Base-by-base conservation (phyloP, 2,329 filamentous ascomycete genomes). In the Cryphonectria radicalis region DNA sequence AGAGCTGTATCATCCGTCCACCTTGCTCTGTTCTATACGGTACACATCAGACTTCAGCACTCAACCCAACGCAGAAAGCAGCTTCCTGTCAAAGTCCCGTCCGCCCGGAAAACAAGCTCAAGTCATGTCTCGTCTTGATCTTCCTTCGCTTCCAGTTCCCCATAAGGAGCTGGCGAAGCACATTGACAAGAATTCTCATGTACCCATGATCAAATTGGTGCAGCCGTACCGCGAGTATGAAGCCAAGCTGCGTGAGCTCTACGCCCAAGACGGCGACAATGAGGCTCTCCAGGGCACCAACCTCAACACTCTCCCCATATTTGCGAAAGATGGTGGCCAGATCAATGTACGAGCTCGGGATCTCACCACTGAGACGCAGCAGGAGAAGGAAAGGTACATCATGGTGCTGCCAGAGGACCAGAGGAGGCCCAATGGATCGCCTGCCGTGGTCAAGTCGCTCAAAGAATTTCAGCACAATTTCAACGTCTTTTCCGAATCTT, bases 381-480 rank as follows among this genome's bases (percentile, higher is more conserved):
- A 88, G 60, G 88, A 92, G 75, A 89, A 86, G 76, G 85, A 88
- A 19, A 87, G 81, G 76, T 94, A 93, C 77, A 88, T 94, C 78
- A 93, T 94, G 91, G 79, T 87, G 7, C 84, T 94, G 40, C 84
- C 87, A 0, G 81, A 87, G 0, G 83, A 89, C 4, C 86, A 91
- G 66, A 90, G 93, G 50, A 90, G 89, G 65, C 76, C 83, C 0
- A 81, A 89, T 77, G 91, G 88, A 6, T 87, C 90, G 1, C 88
- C 88, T 3, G 93, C 93, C 3, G 87, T 92, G 4, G 93, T 95
- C 0, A 78, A 85, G 35, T 87, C 87, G 17, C 78, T 96, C 63
- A 85, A 88, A 64, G 90, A 93, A 42, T 97, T 96, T 76, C 89
- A 90, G 78, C 87, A 88, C 65, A 95, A 96, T 80, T 95, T 97